Base-by-base conservation (phyloP, 2,329 filamentous ascomycete species). In the Cytospora piceae region DNA sequence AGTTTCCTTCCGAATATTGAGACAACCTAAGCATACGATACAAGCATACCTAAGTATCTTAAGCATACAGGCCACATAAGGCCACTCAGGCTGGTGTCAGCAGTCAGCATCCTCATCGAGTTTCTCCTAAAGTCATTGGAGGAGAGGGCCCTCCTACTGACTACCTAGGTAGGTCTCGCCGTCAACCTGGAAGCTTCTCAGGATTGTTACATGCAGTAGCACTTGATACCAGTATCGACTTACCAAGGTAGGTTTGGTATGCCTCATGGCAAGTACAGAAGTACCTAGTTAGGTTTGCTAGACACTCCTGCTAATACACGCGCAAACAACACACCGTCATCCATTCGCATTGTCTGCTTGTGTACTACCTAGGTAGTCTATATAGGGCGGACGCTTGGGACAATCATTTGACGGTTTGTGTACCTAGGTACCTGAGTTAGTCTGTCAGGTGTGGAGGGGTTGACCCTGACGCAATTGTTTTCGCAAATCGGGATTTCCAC, bases 401-500 rank as follows among this genome's bases (percentile, higher is more conserved):
- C 15, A n/a, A 49, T 24, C 11, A 49, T 24, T 24, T n/a, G 22
- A 49, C 8, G 7, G 39, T 12, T 22, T n/a, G 15, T 46, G 39
- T 46, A 37, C 17, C 39, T 46, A 46, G n/a, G 42, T 49, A 49
- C 46, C 46, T 49, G 20, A 14, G 22, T 49, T 20, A 24, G n/a
- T 8, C 11, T 22, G 46, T 14, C 7, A n/a, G 9, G 46, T 24
- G 46, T 49, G 37, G 57, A 58, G 46, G 39, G 57, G 24, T 31
- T 22, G 20, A 29, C 37, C 24, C 39, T 29, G 52, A 54, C 52
- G 52, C 52, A 17, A 54, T 32, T 31, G 27, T 54, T 15, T 3
- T 32, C 8, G 15, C 15, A 32, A 32, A 3, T 14, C 46, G 37
- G 57, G 24, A 31, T 58, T 58, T 58, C 49, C 56, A 58, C 57